A percentile compares a stretch with the other conserved stretches of the same genome.
Conservation (phyloP, 768 basidiomycete species). For the Suillus weaverae region DNA sequence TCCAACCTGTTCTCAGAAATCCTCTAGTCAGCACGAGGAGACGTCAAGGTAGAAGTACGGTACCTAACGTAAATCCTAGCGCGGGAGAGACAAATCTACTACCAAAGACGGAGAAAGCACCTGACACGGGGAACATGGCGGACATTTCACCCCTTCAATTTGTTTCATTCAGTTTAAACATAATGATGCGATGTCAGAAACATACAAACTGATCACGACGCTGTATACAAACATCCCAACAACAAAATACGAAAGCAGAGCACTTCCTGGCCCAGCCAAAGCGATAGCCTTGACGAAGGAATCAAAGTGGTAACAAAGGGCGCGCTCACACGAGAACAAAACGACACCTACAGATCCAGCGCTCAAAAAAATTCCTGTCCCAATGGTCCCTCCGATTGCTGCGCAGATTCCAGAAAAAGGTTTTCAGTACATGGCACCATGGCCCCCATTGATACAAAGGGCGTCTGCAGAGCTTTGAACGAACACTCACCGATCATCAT, state of each 20-base stretch:
- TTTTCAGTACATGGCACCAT: neutral
- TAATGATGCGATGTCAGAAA: neutral
- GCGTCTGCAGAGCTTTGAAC: neutral
- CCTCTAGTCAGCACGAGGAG: neutral
- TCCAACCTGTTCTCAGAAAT: slow-evolving; percentile 42
- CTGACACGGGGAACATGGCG: slow-evolving; percentile 60
- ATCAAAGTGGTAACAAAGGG: neutral
- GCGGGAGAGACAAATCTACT: slow-evolving; percentile 59
- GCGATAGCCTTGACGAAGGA: slow-evolving; percentile 43
- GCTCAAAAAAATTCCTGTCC: slow-evolving; percentile 62
- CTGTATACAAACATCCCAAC: slow-evolving; percentile 61
- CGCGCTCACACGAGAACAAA: neutral
- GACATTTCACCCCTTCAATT: slow-evolving; percentile 62
- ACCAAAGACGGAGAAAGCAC: slow-evolving; percentile 59
- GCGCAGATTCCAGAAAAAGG: neutral
- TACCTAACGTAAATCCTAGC: slow-evolving; percentile 58
- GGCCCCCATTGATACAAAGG: neutral
- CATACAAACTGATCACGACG: slow-evolving; percentile 59
- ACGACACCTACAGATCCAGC: slow-evolving; percentile 47
- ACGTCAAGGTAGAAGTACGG: neutral
- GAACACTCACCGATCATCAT: slow-evolving; percentile 40
- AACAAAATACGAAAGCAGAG: slow-evolving; percentile 59
- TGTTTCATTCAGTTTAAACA: neutral
- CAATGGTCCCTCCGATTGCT: slow-evolving; percentile 60
- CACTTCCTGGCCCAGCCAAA: slow-evolving; percentile 59